These are phyloP conservation scores for Curvularia eragrostidis DNA, from an alignment of 2,329 filamentous ascomycete species.

Conservation along the genomic window DNA sequence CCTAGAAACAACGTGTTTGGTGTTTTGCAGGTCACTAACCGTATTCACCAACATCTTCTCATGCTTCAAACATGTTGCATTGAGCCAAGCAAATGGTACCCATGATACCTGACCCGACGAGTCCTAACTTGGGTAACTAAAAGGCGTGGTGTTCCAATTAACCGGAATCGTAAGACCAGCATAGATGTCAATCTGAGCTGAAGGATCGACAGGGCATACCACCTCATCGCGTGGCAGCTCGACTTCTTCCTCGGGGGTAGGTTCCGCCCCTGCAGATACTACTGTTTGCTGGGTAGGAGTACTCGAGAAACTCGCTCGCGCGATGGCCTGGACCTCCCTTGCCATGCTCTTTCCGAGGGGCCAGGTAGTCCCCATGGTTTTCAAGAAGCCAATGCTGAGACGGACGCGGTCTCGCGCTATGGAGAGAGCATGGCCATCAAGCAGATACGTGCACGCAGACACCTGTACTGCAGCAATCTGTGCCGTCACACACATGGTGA, in stretches of 20 bases:
- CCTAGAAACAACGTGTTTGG: too few relatives aligned
- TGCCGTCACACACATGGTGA: slow-evolving; percentile 40
- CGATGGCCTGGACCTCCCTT: slow-evolving; percentile 74
- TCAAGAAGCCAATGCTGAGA: slow-evolving; percentile 78
- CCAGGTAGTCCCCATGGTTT: slow-evolving; percentile 72
- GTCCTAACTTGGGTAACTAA: slow-evolving; percentile 22
- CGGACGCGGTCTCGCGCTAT: slow-evolving; percentile 75
- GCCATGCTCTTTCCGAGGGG: slow-evolving; percentile 72
- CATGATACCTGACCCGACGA: slow-evolving; percentile 16
- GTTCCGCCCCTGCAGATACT: slow-evolving; percentile 18
- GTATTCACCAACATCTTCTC: too few relatives aligned
- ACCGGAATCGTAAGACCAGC: slow-evolving; percentile 36
- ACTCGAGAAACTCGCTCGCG: slow-evolving; percentile 66
- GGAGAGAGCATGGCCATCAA: slow-evolving; percentile 63
- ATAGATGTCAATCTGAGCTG: slow-evolving; percentile 43
- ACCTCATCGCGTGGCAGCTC: slow-evolving; percentile 42
- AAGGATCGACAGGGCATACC: slow-evolving; percentile 38
- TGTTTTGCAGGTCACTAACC: not conserved
- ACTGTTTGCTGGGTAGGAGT: slow-evolving; percentile 17
- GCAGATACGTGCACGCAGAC: slow-evolving; percentile 68
- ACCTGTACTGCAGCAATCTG: slow-evolving; percentile 40
- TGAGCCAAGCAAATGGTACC: not conserved
- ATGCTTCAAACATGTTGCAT: not conserved
- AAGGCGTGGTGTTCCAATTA: slow-evolving; percentile 27
- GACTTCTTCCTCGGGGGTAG: slow-evolving; percentile 27